Conservation (phyloP, 495 filamentous ascomycete genomes). For the Trichocladium uniseriatum region DNA sequence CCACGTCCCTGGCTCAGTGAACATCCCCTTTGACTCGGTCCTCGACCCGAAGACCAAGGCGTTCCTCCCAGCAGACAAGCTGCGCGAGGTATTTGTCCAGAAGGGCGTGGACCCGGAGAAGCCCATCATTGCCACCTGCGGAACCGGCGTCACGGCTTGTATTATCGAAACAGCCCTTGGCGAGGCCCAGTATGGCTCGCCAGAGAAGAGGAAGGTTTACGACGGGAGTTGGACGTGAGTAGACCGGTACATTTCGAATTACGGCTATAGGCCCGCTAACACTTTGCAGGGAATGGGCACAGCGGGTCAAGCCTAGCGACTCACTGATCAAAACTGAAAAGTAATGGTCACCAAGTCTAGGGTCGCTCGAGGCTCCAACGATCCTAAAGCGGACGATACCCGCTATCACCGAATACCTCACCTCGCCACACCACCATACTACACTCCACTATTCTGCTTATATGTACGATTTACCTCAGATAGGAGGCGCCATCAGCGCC, state of each 20-base stretch:
- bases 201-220: slow-evolving; percentile 66
- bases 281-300: slow-evolving; percentile 58
- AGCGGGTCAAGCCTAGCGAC: slow-evolving; percentile 41
- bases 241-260: neutral
- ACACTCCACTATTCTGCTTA: neutral
- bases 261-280: slow-evolving; percentile 7
- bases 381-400: neutral
- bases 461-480: neutral
- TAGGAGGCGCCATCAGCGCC: neutral
- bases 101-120: slow-evolving; percentile 72
- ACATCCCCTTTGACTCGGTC: slow-evolving; percentile 67
- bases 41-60: slow-evolving; percentile 76
- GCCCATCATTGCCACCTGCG: slow-evolving; percentile 81
- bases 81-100: slow-evolving; percentile 64
- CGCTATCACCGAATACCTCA: neutral
- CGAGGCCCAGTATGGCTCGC: slow-evolving; percentile 63
- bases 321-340: slow-evolving; percentile 28
- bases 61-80: slow-evolving; percentile 59
- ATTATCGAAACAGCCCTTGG: slow-evolving; percentile 80
- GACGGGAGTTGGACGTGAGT: slow-evolving; percentile 98
- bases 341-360: neutral
- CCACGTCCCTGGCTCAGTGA: slow-evolving; percentile 84
- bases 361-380: no score
- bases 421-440: neutral
- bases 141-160: slow-evolving; percentile 91